Evolutionary conservation across 2,329 filamentous ascomycete genomes (phyloP).

Genomic region (Remersonia thermophila): DNA sequence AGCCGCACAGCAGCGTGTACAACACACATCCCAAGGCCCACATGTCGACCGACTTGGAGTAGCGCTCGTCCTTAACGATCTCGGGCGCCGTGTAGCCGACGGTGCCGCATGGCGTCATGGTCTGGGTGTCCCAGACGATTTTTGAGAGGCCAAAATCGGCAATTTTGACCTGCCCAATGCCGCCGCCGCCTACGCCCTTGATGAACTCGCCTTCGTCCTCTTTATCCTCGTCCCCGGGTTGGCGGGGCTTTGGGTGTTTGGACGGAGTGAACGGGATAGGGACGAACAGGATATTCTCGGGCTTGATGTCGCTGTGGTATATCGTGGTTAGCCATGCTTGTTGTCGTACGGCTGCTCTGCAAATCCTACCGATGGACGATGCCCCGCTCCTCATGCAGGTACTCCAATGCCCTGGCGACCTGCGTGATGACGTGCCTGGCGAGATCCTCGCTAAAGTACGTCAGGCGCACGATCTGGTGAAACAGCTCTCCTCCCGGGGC

Average conservation of each 20-base stretch:
- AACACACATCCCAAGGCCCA: constrained; percentile 95
- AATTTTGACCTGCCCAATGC: constrained; percentile 92
- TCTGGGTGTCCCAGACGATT: constrained; percentile 95
- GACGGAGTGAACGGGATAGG: constrained; percentile 72
- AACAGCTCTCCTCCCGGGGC: constrained; percentile 94
- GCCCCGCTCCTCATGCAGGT: constrained; percentile 86
- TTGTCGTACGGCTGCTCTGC: too few species aligned
- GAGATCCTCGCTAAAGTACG: constrained; percentile 94
- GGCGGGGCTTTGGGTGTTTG: constrained; percentile 65
- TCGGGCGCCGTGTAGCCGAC: constrained; percentile 97
- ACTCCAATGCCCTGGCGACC: constrained; percentile 87
- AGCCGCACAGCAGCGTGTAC: constrained; percentile 92
- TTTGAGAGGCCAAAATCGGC: constrained; percentile 97
- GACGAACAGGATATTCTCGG: constrained; percentile 90
- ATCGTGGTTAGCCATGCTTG: too few species aligned
- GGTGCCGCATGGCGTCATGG: constrained; percentile 98
- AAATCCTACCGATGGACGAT: constrained; percentile 94
- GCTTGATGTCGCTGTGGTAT: constrained; percentile 75
- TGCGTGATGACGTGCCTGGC: constrained; percentile 90
- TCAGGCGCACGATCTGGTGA: constrained; percentile 95
- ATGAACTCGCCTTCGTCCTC: constrained; percentile 92
- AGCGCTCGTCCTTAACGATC: constrained; percentile 97
- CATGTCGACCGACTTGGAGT: constrained; percentile 99
- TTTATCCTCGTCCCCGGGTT: constrained; percentile 91
- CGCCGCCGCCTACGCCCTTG: constrained; percentile 67